A percentile compares a stretch with the other conserved stretches of the same genome.
These are phyloP conservation scores for Hyaloscypha variabilis DNA, from an alignment of 495 filamentous ascomycete species.

Conservation along the genomic window DNA sequence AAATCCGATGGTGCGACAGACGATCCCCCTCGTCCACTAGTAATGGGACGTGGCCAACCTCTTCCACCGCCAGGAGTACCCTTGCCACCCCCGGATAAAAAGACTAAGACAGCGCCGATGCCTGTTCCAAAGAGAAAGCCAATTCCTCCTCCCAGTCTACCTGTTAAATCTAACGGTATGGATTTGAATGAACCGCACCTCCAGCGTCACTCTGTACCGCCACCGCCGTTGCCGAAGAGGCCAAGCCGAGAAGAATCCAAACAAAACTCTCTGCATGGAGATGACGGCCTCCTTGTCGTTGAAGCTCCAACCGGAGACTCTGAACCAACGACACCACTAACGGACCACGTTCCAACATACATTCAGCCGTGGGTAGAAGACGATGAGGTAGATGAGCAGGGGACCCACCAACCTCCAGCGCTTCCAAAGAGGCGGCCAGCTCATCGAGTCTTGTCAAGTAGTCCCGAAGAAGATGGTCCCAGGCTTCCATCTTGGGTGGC, in stretches of 20 bases:
- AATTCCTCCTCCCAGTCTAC: slow-evolving; percentile 43
- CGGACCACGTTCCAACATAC: slow-evolving; percentile 32
- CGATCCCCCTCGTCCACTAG: slow-evolving; percentile 51
- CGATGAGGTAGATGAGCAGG: slow-evolving; percentile 23
- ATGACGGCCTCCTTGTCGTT: slow-evolving; percentile 60
- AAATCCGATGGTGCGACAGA: slow-evolving; percentile 37
- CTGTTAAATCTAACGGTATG: slow-evolving; percentile 29
- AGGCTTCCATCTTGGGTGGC: slow-evolving; percentile 33
- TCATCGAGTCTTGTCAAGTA: slow-evolving; percentile 26
- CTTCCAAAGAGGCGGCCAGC: slow-evolving; percentile 26
- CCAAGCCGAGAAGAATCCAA: slow-evolving; percentile 29
- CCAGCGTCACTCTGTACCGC: slow-evolving; percentile 36
- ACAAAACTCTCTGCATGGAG: slow-evolving; percentile 34
- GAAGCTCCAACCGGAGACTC: slow-evolving; percentile 57
- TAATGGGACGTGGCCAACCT: slow-evolving; percentile 72
- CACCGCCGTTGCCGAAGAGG: slow-evolving; percentile 41
- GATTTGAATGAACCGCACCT: slow-evolving; percentile 16
- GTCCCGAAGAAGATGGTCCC: slow-evolving; percentile 34
- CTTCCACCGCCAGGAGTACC: slow-evolving; percentile 75
- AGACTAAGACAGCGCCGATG: slow-evolving; percentile 56
- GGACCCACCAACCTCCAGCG: slow-evolving; percentile 13
- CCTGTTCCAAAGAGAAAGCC: slow-evolving; percentile 64
- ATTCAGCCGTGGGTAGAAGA: slow-evolving; percentile 49
- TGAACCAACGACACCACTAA: slow-evolving; percentile 56
- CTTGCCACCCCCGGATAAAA: slow-evolving; percentile 56